These are phyloP conservation scores for Schwanniomyces sp. DNA, from an alignment of 805 yeast genomes.

Conservation along the genomic window DNA sequence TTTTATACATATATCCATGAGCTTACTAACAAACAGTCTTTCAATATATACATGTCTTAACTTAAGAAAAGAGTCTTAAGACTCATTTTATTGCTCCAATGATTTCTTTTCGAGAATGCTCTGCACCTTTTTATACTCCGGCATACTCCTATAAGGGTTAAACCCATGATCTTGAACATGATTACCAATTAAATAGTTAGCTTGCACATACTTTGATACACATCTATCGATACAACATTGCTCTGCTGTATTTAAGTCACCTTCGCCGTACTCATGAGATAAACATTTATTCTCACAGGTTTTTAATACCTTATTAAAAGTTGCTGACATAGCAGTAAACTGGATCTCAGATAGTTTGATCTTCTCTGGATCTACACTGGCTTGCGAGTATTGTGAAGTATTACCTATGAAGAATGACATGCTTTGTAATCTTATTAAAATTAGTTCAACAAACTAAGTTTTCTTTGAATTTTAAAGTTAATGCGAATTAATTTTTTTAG, in stretches of 20 bases:
- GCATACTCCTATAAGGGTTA: conserved; percentile 45
- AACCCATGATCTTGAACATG: conserved; percentile 42
- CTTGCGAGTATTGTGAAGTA: conserved; percentile 39
- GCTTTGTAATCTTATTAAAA: background rate
- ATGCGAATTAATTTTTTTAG: background rate
- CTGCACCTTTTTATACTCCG: conserved; percentile 35
- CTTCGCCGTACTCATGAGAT: conserved; percentile 81
- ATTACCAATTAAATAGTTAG: conserved; percentile 64
- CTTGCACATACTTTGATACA: conserved; percentile 76
- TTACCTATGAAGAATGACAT: conserved; percentile 68
- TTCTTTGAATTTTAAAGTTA: background rate
- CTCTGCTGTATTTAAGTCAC: conserved; percentile 85
- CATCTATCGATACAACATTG: conserved; percentile 81
- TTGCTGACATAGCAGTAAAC: conserved; percentile 59
- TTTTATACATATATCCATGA: background rate
- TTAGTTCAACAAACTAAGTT: background rate
- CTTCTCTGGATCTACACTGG: conserved; percentile 59
- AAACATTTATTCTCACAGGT: conserved; percentile 78
- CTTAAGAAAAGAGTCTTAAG: background rate
- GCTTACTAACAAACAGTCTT: background rate
- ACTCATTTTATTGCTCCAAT: background rate
- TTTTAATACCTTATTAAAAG: conserved; percentile 56
- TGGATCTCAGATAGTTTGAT: conserved; percentile 66
- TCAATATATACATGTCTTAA: background rate
- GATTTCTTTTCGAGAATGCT: conserved; percentile 3